A percentile compares a stretch with the other conserved stretches of the same genome.
phyloP scores from a whole-genome alignment of 495 filamentous ascomycete species.

The Penicillium pulvis region DNA sequence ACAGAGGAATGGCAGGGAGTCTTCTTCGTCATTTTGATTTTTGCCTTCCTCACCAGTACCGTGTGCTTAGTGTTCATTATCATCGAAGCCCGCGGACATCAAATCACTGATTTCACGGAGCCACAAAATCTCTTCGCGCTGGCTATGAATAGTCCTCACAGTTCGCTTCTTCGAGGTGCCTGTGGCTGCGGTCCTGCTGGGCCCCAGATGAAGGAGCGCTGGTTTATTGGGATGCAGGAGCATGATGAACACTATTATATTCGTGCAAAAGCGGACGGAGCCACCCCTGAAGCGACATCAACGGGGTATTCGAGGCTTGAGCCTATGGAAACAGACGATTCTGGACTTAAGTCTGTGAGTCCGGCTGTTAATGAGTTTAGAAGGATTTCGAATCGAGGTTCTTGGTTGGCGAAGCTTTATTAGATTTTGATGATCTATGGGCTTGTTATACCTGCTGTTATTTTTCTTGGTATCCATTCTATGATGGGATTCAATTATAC shows the following conservation, averaged over 20 bases:
- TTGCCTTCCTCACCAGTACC: constrained; percentile 64
- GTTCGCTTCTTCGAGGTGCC: constrained; percentile 54
- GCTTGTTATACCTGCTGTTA: too few species aligned
- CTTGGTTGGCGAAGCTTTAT: constrained; percentile 32
- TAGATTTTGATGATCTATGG: constrained; percentile 6
- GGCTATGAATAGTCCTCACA: constrained; percentile 67
- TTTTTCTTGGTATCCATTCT: too few species aligned
- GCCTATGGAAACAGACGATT: constrained; percentile 27
- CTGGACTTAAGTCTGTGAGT: constrained; percentile 21
- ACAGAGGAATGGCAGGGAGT: constrained; percentile 56
- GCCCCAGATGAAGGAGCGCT: constrained; percentile 56
- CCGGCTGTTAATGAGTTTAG: constrained; percentile 38
- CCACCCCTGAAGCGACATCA: background rate
- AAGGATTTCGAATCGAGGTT: constrained; percentile 28
- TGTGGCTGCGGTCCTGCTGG: constrained; percentile 64
- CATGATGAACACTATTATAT: constrained; percentile 43
- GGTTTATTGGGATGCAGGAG: constrained; percentile 55
- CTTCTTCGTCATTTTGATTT: constrained; percentile 63
- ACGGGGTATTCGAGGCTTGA: constrained; percentile 2
- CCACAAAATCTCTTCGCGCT: constrained; percentile 71
- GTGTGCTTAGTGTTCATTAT: constrained; percentile 61
- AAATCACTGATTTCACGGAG: constrained; percentile 75
- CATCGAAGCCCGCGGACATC: constrained; percentile 48
- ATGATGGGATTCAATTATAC: background rate
- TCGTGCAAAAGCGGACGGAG: constrained; percentile 32